Base-by-base conservation (phyloP, 2,329 filamentous ascomycete species). In the Diaporthe humulicola region DNA sequence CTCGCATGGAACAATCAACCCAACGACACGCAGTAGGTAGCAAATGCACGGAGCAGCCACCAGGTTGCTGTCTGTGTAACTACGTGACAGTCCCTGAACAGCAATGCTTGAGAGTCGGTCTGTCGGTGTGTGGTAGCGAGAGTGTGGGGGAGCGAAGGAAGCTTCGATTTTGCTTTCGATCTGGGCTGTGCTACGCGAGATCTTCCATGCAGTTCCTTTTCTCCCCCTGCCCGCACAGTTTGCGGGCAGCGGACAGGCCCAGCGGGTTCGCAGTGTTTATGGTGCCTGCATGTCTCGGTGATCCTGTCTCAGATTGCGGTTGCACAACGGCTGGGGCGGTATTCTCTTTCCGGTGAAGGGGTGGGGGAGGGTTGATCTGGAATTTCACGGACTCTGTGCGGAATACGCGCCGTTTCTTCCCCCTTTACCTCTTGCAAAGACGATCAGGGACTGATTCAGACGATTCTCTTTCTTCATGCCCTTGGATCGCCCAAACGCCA, bases 251-350 rank as follows among this genome's bases (percentile, higher is more conserved):
- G 40, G 40, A 45, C 40, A 45, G 40, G 40, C 19, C 14, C 40
- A 50, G 10, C 33, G 33, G 19, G 54, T 58, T 71, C 40, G 56
- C 54, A 71, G 40, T 61, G 36, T 25, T 48, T 60, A 22, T 30
- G 40, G 45, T 69, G 45, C 57, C 70, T 72, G 70, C 45, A 54
- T 72, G 70, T 72, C 70, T 72, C 57, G 57, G 57, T 64, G 50
- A 38, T 61, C 10, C 0, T 72, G 70, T 72, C 70, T 72, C 70
- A 72, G 60, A 52, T 58, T 36, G 36, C 33, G 45, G 70, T 72
- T 45, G 70, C 70, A 72, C 70, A 72, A 72, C 70, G 70, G 57
- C 70, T 56, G 48, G 70, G 70, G 45, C n/a, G 60, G 57, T 60
- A 40, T 54, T 40, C 57, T 72, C 70, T 72, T 72, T 69, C 64